Base-by-base conservation (phyloP, 139 green algal species). In the Parachlorella kessleri region DNA sequence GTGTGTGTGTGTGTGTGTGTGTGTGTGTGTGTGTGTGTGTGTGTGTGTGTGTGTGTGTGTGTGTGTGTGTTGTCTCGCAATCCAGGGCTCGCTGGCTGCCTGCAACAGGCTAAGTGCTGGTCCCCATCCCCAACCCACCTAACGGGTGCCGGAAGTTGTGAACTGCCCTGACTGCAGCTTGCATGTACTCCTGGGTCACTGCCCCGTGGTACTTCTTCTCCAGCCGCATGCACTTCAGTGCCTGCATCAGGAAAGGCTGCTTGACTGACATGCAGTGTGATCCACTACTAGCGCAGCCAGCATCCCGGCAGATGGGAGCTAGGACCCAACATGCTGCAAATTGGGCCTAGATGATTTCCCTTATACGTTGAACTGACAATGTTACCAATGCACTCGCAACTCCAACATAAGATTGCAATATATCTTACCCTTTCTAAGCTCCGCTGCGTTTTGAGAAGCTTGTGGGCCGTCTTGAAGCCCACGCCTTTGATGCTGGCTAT, bases 401-500 rank as follows among this genome's bases (percentile, higher is more conserved):
- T n/a, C n/a, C n/a, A n/a, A n/a, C n/a, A n/a, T n/a, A n/a, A n/a
- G n/a, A n/a, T 1, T 59, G 0, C 14, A 59, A 1, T 1, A 59
- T 59, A 59, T 59, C 21, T 59, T 59, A 95, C 94, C 91, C 91
- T 92, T 10, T 88, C 68, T 59, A 94, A 95, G 80, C 77, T 78
- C 37, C 83, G 84, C 72, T 88, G 88, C 63, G 90, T 87, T 14
- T 82, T 80, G 14, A 99, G 90, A 65, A 94, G 78, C 21, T 64
- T 75, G 76, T 98, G 92, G 6, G 96, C 95, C 81, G 93, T 98
- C 81, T 97, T 98, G 70, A 98, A 85, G 39, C 96, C 96, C 24
- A 99, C 93, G 54, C 89, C 88, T 0, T 81, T 82, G 59, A 98
- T 70, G 36, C 80, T 87, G 48, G 86, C 79, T 55, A 99, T 80